A percentile compares a stretch with the other conserved stretches of the same genome.
Evolutionary conservation across 805 yeast species (phyloP).

Genomic region (Kodamaea kakaduensis): DNA sequence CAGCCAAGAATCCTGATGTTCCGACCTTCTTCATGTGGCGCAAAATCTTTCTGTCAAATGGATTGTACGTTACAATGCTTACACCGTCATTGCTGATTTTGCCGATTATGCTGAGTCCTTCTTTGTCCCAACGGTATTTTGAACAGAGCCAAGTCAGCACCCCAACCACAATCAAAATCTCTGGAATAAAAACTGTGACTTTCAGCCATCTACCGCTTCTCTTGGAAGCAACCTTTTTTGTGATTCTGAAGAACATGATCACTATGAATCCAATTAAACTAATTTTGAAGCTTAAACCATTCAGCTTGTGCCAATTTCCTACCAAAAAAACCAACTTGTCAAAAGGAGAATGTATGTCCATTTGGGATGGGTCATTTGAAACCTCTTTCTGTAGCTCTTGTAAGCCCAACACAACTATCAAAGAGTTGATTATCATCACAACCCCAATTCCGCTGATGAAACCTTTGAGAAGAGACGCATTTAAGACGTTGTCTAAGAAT

Average conservation of each 20-base stretch:
- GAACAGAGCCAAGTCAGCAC: conserved; percentile 52
- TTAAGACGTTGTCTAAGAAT: conserved; percentile 37
- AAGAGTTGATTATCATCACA: conserved; percentile 55
- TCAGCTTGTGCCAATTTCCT: conserved; percentile 44
- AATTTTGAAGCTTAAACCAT: conserved; percentile 58
- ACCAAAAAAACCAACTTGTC: conserved; percentile 61
- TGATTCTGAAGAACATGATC: conserved; percentile 38
- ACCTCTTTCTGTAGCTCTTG: conserved; percentile 40
- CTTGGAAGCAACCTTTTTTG: conserved; percentile 28
- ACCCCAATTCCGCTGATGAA: conserved; percentile 43
- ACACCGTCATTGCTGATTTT: conserved; percentile 44
- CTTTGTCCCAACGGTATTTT: conserved; percentile 42
- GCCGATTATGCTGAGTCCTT: conserved; percentile 70
- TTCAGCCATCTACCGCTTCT: conserved; percentile 16
- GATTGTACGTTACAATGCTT: conserved; percentile 46
- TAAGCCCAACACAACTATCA: conserved; percentile 70
- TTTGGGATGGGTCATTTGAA: conserved; percentile 26
- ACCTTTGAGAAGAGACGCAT: conserved; percentile 39
- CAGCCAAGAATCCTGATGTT: conserved; percentile 69
- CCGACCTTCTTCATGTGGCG: conserved; percentile 54
- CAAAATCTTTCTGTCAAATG: conserved; percentile 48
- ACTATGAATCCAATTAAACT: conserved; percentile 54
- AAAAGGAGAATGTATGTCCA: conserved; percentile 55
- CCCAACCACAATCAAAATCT: conserved; percentile 72
- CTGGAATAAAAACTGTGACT: conserved; percentile 69